These are phyloP conservation scores for Candida tammaniensis DNA, from an alignment of 805 yeast species.

Conservation along the genomic window DNA sequence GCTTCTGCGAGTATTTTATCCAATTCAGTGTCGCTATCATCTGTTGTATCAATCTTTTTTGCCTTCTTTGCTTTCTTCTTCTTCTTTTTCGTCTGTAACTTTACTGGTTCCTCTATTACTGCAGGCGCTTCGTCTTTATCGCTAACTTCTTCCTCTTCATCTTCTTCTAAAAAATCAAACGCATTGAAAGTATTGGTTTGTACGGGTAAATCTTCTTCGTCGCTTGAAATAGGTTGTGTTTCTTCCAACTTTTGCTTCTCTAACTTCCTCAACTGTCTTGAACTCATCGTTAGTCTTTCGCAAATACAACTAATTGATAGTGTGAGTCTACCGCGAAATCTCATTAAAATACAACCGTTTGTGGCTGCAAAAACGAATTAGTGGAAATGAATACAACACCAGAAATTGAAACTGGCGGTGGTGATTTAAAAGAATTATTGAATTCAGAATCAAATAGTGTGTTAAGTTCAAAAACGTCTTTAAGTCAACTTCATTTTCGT, in stretches of 20 bases:
- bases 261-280: slow-evolving; percentile 46
- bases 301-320: neutral
- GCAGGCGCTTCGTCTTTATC: slow-evolving; percentile 10
- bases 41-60: slow-evolving; percentile 12
- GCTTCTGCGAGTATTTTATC: slow-evolving; percentile 52
- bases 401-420: too few relatives aligned
- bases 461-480: neutral
- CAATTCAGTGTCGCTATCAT: slow-evolving; percentile 55
- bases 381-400: too few relatives aligned
- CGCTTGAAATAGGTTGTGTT: neutral
- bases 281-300: too few relatives aligned
- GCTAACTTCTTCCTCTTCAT: slow-evolving; percentile 11
- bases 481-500: too few relatives aligned
- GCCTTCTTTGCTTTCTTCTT: slow-evolving; percentile 19
- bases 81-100: slow-evolving; percentile 17
- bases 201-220: neutral
- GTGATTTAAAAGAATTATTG: neutral
- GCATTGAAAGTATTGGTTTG: slow-evolving; percentile 12
- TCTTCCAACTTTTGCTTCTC: slow-evolving; percentile 29
- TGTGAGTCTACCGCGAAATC: neutral
- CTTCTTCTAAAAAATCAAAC: slow-evolving; percentile 15
- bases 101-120: neutral
- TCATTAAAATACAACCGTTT: slow-evolving; percentile 5
- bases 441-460: slow-evolving; percentile 4
- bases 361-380: slow-evolving; percentile 18